A percentile compares a stretch with the other conserved stretches of the same genome.
phyloP scores from a whole-genome alignment of 2,329 filamentous ascomycete species.

The Aspergillus carbonarius region DNA sequence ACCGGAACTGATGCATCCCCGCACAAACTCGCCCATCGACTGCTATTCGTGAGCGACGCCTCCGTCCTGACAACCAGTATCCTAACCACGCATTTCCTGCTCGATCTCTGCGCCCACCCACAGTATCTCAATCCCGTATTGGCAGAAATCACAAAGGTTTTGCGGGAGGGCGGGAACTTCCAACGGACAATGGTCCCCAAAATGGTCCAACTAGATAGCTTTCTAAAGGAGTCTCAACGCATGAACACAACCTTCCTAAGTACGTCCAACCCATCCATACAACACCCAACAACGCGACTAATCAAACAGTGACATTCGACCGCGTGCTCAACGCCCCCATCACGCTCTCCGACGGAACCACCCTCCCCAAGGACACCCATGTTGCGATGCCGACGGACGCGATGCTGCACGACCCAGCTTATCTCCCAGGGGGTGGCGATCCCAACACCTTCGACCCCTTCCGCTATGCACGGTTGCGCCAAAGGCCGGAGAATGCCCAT shows the following conservation, averaged over 20 bases:
- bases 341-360: conserved; percentile 23
- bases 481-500: conserved; percentile 12
- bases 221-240: conserved; percentile 24
- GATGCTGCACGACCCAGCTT: conserved; percentile 20
- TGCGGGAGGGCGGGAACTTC: conserved; percentile 15
- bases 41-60: conserved; percentile 14
- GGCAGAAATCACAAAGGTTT: conserved; percentile 17
- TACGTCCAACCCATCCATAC: background rate
- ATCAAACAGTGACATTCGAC: conserved; percentile 16
- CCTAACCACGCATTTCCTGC: conserved; percentile 13
- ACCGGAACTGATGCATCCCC: conserved; percentile 6
- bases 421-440: conserved; percentile 11
- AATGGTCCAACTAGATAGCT: conserved; percentile 22
- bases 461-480: conserved; percentile 21
- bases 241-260: conserved; percentile 16
- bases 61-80: conserved; percentile 18
- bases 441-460: conserved; percentile 22
- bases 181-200: conserved; percentile 13
- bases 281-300: background rate
- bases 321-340: conserved; percentile 15
- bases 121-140: conserved; percentile 22
- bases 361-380: conserved; percentile 17
- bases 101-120: conserved; percentile 20
- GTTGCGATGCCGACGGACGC: conserved; percentile 15
- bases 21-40: conserved; percentile 13